Evolutionary conservation across 305 asterid species (phyloP).

Genomic region (Withania somnifera): DNA sequence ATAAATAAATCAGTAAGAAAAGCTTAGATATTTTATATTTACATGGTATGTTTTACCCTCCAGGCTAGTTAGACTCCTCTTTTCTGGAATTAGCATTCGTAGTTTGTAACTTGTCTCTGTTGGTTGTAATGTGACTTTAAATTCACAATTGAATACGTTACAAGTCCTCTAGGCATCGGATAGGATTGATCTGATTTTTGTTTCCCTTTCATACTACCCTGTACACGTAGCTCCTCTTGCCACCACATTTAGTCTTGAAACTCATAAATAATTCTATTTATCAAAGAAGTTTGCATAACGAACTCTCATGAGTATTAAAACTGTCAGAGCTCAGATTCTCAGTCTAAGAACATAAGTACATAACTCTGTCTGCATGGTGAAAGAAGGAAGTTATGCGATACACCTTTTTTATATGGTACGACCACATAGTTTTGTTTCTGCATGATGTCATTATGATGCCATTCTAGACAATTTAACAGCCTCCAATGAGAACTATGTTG

Average conservation of each 20-base stretch:
- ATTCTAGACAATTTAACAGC: neutral
- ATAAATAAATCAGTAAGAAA: too few species aligned
- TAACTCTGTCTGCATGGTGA: neutral
- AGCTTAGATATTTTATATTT: too few species aligned
- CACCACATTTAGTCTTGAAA: neutral
- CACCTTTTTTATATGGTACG: neutral
- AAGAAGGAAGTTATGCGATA: neutral
- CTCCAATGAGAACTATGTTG: neutral
- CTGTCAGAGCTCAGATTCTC: neutral
- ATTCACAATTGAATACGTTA: too few species aligned
- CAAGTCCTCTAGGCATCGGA: neutral
- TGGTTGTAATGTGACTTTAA: too few species aligned
- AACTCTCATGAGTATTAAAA: neutral
- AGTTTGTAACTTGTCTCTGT: too few species aligned
- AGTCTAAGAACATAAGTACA: neutral
- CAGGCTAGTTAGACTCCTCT: too few species aligned
- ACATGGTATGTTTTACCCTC: too few species aligned
- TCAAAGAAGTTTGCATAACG: neutral
- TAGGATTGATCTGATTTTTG: neutral
- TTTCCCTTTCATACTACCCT: neutral
- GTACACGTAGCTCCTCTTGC: neutral
- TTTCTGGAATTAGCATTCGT: too few species aligned
- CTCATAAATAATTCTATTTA: neutral
- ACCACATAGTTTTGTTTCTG: neutral
- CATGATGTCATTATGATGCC: neutral